These are phyloP conservation scores for Capronia epimyces DNA, from an alignment of 2,329 filamentous ascomycete genomes.

Conservation along the genomic window DNA sequence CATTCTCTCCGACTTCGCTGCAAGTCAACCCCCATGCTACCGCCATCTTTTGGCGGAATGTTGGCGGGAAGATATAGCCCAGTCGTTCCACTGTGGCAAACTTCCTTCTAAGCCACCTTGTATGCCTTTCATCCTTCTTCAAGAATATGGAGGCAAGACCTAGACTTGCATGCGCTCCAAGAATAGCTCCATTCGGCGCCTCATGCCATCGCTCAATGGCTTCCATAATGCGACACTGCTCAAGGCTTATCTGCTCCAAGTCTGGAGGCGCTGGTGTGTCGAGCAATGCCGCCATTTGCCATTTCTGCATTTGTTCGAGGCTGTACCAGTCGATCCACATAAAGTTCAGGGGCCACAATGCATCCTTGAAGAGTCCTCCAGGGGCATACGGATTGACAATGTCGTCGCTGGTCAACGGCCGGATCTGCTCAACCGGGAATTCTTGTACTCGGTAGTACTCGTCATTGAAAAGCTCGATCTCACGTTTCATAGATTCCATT, in stretches of 20 bases:
- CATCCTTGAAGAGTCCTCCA: conserved; percentile 63
- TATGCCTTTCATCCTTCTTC: conserved; percentile 66
- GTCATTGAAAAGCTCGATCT: conserved; percentile 60
- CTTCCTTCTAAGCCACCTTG: conserved; percentile 73
- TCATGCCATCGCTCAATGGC: conserved; percentile 66
- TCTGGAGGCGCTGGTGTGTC: conserved; percentile 50
- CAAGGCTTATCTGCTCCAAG: conserved; percentile 58
- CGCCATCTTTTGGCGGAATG: conserved; percentile 69
- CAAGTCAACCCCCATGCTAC: conserved; percentile 54
- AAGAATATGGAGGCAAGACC: conserved; percentile 73
- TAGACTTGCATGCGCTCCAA: conserved; percentile 69
- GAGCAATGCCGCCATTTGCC: conserved; percentile 59
- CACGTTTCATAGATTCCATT: conserved; percentile 40
- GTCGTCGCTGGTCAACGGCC: conserved; percentile 53
- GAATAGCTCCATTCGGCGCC: conserved; percentile 63
- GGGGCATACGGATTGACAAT: conserved; percentile 69
- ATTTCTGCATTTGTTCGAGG: conserved; percentile 72
- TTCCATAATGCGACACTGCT: conserved; percentile 73
- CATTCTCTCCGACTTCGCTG: conserved; percentile 43
- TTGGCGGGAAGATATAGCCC: conserved; percentile 77
- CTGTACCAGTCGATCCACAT: conserved; percentile 72
- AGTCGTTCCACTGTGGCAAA: conserved; percentile 68
- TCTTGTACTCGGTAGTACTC: conserved; percentile 58
- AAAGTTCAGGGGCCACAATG: conserved; percentile 69
- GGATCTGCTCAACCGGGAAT: conserved; percentile 48